phyloP scores from a whole-genome alignment of 192 early-diverging fungal species.

The Coemansia sp. region DNA sequence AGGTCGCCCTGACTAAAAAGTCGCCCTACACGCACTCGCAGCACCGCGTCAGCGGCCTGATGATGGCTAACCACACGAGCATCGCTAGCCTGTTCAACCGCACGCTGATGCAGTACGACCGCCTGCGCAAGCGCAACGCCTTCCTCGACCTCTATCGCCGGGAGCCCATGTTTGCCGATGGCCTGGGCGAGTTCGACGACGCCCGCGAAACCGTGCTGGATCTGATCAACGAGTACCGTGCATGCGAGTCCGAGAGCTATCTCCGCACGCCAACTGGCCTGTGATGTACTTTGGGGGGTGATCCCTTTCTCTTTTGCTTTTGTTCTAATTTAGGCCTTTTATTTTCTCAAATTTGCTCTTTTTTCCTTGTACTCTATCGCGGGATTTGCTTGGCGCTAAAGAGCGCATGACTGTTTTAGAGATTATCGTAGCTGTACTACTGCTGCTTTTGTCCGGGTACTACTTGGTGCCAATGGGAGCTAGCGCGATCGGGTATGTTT shows the following conservation, averaged over 20 bases:
- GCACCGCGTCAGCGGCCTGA: constrained; percentile 94
- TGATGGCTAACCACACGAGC: constrained; percentile 98
- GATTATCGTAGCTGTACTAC: background rate
- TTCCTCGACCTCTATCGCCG: constrained; percentile 93
- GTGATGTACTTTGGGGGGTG: background rate
- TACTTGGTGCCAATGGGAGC: background rate
- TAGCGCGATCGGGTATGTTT: constrained; percentile 19
- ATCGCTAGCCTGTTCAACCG: constrained; percentile 90
- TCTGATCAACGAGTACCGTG: constrained; percentile 91
- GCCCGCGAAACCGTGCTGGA: constrained; percentile 87
- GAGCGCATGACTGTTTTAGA: background rate
- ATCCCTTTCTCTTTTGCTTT: background rate
- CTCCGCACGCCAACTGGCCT: constrained; percentile 18
- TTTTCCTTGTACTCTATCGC: too few species aligned
- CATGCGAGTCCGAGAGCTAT: constrained; percentile 91
- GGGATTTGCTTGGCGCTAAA: background rate
- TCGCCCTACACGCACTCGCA: constrained; percentile 89
- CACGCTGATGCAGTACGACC: constrained; percentile 90
- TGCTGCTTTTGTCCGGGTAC: background rate
- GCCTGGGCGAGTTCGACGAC: constrained; percentile 90
- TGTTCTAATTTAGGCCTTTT: background rate
- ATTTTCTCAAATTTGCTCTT: background rate
- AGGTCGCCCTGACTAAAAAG: constrained; percentile 92
- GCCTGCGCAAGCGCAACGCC: constrained; percentile 90
- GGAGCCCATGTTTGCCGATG: constrained; percentile 75